Conservation (phyloP, 192 early-diverging fungal genomes). For the Phycomyces blakesleeanus region DNA sequence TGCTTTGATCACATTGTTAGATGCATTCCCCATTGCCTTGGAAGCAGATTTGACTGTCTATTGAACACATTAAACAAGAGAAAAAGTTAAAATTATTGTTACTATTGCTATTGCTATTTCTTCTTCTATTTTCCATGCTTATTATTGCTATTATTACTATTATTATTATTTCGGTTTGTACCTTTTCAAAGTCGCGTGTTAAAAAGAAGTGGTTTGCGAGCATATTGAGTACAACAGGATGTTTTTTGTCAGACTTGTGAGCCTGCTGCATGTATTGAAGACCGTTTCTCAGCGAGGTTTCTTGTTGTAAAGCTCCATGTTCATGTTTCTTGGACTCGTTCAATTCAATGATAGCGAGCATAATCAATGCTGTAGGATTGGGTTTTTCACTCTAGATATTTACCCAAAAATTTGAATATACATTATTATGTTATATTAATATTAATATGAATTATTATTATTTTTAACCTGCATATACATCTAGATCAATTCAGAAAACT, state of each 20-base stretch:
- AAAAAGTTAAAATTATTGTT: no score
- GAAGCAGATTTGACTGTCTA: slow-evolving; percentile 42
- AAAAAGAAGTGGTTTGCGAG: slow-evolving; percentile 56
- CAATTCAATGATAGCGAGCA: slow-evolving; percentile 76
- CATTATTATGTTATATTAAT: no score
- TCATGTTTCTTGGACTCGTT: slow-evolving; percentile 62
- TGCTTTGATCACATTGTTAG: slow-evolving; percentile 50
- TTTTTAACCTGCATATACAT: no score
- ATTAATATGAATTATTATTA: no score
- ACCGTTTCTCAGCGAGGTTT: slow-evolving; percentile 40
- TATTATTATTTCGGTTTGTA: no score
- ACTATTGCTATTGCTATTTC: no score
- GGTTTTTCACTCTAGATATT: slow-evolving; percentile 16
- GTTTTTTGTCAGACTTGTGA: slow-evolving; percentile 45
- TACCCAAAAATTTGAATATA: background rate
- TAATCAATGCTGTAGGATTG: slow-evolving; percentile 65
- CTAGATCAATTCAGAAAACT: no score
- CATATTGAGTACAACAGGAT: slow-evolving; percentile 50
- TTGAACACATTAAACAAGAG: background rate
- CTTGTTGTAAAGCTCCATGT: slow-evolving; percentile 38
- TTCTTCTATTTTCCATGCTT: no score
- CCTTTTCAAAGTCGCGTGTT: slow-evolving; percentile 40
- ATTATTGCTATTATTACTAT: no score
- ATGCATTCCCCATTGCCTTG: slow-evolving; percentile 39
- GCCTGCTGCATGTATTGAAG: slow-evolving; percentile 47